Percentiles rank a stretch among this genome's conserved stretches.
Conservation (phyloP, 345 rosid species). For the Heritiera fomes region DNA sequence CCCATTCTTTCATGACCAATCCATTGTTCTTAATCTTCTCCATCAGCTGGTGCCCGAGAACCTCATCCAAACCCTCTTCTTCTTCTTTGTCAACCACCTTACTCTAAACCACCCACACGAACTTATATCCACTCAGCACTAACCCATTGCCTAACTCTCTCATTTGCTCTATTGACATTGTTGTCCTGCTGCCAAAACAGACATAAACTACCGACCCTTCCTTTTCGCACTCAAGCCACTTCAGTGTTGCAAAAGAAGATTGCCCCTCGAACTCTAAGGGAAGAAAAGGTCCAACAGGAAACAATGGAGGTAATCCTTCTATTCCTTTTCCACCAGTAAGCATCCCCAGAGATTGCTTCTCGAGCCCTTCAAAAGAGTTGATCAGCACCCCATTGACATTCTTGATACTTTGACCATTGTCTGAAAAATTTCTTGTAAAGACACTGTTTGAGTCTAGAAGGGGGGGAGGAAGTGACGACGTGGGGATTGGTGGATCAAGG, state of each 20-base stretch:
- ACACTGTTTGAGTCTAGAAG: slow-evolving; percentile 20
- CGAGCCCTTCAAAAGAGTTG: slow-evolving; percentile 42
- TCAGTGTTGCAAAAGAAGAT: not conserved
- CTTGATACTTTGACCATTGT: slow-evolving; percentile 9
- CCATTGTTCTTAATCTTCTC: slow-evolving; percentile 29
- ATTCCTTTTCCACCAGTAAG: slow-evolving; percentile 15
- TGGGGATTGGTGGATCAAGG: slow-evolving; percentile 28
- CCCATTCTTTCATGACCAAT: slow-evolving; percentile 40
- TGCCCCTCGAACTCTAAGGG: slow-evolving; percentile 28
- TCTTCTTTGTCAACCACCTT: slow-evolving; percentile 39
- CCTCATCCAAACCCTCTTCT: slow-evolving; percentile 21
- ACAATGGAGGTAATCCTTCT: slow-evolving; percentile 29
- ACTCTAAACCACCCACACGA: slow-evolving; percentile 46
- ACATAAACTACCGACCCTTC: slow-evolving; percentile 41
- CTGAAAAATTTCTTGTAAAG: slow-evolving; percentile 20
- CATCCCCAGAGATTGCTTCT: slow-evolving; percentile 25
- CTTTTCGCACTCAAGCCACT: slow-evolving; percentile 45
- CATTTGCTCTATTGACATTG: slow-evolving; percentile 36
- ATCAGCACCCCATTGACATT: slow-evolving; percentile 35
- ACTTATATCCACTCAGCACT: slow-evolving; percentile 29
- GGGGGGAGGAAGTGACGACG: slow-evolving; percentile 34
- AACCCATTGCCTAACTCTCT: slow-evolving; percentile 50
- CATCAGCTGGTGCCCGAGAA: slow-evolving; percentile 36
- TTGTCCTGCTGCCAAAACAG: slow-evolving; percentile 48
- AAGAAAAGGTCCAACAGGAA: slow-evolving; percentile 38